Conservation (phyloP, 306 rosid genomes). For the Alnus glutinosa region DNA sequence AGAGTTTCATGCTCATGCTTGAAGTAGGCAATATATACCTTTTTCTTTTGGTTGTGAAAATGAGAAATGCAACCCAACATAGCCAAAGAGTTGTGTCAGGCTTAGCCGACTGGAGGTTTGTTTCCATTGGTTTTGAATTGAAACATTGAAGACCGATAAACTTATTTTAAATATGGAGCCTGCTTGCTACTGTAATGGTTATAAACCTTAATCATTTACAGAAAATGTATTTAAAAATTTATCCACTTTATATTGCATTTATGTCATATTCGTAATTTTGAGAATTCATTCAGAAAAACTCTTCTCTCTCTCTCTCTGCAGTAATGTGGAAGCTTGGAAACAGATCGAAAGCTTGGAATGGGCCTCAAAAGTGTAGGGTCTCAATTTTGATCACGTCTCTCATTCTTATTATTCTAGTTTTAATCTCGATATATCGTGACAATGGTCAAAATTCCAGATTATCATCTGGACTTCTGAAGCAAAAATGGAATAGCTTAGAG, state of each 20-base stretch:
- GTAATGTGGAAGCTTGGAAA: constrained; percentile 68
- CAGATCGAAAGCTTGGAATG: constrained; percentile 51
- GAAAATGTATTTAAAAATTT: neutral
- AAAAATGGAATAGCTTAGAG: constrained; percentile 62
- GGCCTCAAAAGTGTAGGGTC: constrained; percentile 32
- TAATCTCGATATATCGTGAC: constrained; percentile 30
- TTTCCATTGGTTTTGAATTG: neutral
- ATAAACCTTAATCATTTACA: neutral
- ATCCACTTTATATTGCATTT: neutral
- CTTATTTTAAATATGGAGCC: neutral
- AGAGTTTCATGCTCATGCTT: neutral
- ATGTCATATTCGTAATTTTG: neutral
- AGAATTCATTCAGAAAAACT: neutral
- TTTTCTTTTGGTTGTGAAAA: neutral
- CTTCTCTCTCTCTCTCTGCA: constrained; percentile 31
- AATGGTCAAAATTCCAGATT: constrained; percentile 28
- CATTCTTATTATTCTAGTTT: constrained; percentile 40
- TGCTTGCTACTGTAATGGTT: neutral
- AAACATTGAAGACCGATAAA: neutral
- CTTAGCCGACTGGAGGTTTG: neutral
- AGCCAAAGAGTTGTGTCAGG: neutral
- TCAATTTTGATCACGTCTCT: constrained; percentile 39
- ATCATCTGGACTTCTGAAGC: constrained; percentile 35
- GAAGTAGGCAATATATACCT: neutral
- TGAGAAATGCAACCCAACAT: neutral